These are phyloP conservation scores for Davidsoniella eucalypti DNA, from an alignment of 2,329 filamentous ascomycete species.

Conservation along the genomic window DNA sequence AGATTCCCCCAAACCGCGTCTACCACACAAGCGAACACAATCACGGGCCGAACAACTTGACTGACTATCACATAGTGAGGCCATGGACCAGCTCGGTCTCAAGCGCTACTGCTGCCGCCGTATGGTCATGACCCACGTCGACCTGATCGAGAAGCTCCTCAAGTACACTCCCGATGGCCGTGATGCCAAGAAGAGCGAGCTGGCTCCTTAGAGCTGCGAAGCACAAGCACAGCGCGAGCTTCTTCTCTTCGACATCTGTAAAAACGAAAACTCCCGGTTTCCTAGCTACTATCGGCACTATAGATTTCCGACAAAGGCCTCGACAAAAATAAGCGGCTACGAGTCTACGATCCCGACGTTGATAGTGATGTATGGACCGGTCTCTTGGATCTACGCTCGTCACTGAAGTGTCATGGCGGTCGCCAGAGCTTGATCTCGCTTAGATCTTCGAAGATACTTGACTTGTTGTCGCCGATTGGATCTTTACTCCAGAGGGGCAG, in stretches of 20 bases:
- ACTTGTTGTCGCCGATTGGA: too few relatives aligned
- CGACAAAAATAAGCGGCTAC: too few relatives aligned
- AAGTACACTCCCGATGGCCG: constrained; percentile 55
- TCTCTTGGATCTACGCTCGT: too few relatives aligned
- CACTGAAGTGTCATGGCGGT: too few relatives aligned
- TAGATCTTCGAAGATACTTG: too few relatives aligned
- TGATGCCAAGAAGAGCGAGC: constrained; percentile 42
- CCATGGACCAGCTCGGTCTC: constrained; percentile 86
- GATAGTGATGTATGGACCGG: too few relatives aligned
- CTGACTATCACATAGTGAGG: constrained; percentile 46
- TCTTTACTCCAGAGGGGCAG: too few relatives aligned
- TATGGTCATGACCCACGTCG: constrained; percentile 99
- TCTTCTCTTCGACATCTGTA: not conserved
- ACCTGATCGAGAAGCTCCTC: constrained; percentile 94
- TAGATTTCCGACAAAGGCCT: too few relatives aligned
- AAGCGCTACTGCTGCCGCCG: constrained; percentile 96
- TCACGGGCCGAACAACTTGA: too few relatives aligned
- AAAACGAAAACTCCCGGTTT: too few relatives aligned
- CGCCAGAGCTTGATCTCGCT: too few relatives aligned
- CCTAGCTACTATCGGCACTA: not conserved
- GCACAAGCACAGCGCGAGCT: not conserved
- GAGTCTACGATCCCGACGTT: too few relatives aligned
- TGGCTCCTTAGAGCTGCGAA: constrained; percentile 16
- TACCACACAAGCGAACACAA: not conserved
- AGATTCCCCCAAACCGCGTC: constrained; percentile 16